Conservation (phyloP, 768 basidiomycete genomes). For the Lactifluus piperatus region DNA sequence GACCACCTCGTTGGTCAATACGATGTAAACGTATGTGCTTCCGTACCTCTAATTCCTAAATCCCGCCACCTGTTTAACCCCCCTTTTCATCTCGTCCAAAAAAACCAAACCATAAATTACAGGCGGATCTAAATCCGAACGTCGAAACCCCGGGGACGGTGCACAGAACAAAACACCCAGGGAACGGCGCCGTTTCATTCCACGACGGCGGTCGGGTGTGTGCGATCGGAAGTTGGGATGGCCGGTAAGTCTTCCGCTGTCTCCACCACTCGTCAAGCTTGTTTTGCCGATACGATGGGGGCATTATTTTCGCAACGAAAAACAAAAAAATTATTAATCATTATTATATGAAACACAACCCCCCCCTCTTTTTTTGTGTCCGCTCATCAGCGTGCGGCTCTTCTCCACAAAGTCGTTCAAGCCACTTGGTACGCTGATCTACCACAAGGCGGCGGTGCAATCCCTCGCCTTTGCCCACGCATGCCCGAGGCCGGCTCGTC, state of each 20-base stretch:
- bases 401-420: slow-evolving; percentile 78
- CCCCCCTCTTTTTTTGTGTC: too few relatives aligned
- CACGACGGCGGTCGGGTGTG: slow-evolving; percentile 70
- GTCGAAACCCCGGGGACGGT: slow-evolving; percentile 26
- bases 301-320: background rate
- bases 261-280: too few relatives aligned
- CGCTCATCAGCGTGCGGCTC: slow-evolving; percentile 70
- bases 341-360: too few relatives aligned
- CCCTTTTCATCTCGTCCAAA: background rate
- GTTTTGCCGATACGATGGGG: too few relatives aligned
- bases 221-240: slow-evolving; percentile 92
- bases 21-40: slow-evolving; percentile 39
- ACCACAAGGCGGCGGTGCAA: slow-evolving; percentile 76
- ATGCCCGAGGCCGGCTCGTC: background rate
- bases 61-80: background rate
- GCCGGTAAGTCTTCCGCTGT: slow-evolving; percentile 63
- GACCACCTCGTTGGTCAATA: slow-evolving; percentile 72
- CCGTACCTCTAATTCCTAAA: background rate
- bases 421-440: slow-evolving; percentile 71
- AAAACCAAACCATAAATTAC: background rate
- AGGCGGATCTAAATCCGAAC: slow-evolving; percentile 9
- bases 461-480: slow-evolving; percentile 57
- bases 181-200: slow-evolving; percentile 71
- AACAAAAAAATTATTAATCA: background rate
- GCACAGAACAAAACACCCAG: slow-evolving; percentile 64